Percentiles rank a stretch among this genome's conserved stretches.
phyloP scores from a whole-genome alignment of 2,329 filamentous ascomycete genomes.

The Immersiporthe knoxdaviesiana region DNA sequence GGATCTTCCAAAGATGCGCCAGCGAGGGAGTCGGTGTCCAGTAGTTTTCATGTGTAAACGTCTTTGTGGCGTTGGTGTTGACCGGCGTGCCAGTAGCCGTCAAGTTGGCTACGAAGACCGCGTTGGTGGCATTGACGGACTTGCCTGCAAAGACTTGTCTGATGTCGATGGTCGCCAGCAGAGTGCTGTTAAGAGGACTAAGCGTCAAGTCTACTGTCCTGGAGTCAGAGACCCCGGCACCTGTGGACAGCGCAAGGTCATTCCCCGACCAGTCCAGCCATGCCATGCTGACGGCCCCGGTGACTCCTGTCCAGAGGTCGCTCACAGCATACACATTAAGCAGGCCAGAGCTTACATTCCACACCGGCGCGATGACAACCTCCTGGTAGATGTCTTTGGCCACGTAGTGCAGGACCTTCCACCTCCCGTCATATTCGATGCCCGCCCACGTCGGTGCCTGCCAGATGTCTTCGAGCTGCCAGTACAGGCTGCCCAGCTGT shows the following conservation, averaged over 20 bases:
- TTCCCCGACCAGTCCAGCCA: constrained; percentile 57
- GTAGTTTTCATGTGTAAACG: constrained; percentile 54
- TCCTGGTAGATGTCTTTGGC: constrained; percentile 60
- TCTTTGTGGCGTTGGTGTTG: constrained; percentile 45
- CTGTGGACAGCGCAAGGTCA: constrained; percentile 35
- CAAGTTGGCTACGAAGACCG: constrained; percentile 46
- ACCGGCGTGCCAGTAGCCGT: constrained; percentile 49
- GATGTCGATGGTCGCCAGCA: constrained; percentile 32
- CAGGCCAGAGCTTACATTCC: constrained; percentile 52
- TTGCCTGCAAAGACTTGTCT: constrained; percentile 15
- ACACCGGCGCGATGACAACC: constrained; percentile 63
- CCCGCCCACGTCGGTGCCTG: constrained; percentile 67
- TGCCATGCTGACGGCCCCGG: constrained; percentile 49
- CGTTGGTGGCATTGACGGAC: constrained; percentile 21
- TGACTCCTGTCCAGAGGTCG: constrained; percentile 56
- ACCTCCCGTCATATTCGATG: constrained; percentile 64
- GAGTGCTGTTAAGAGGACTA: constrained; percentile 56
- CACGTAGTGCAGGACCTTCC: constrained; percentile 64
- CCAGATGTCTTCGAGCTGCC: constrained; percentile 69
- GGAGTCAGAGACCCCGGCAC: constrained; percentile 38
- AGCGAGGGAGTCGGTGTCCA: constrained; percentile 51
- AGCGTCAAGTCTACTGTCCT: constrained; percentile 45
- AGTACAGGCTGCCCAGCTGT: constrained; percentile 64
- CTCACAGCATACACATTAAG: constrained; percentile 60
- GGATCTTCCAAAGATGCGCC: constrained; percentile 53